Percentiles rank a stretch among this genome's conserved stretches.
phyloP scores from a whole-genome alignment of 1,284 basidiomycete species.

The Pseudozyma tsukubaensis region DNA sequence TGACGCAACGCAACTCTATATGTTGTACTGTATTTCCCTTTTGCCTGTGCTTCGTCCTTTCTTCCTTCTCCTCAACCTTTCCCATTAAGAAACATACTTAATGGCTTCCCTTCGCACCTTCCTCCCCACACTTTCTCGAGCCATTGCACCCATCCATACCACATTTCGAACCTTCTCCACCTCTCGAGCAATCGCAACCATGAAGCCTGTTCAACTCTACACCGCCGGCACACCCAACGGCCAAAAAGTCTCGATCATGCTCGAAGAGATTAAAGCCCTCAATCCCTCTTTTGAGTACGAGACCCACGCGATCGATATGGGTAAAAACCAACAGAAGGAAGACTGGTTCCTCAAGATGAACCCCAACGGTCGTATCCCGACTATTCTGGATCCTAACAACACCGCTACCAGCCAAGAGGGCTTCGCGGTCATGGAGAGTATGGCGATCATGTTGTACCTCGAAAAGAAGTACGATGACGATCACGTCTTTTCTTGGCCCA shows the following conservation, averaged over 20 bases:
- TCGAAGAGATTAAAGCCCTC: slow-evolving; percentile 77
- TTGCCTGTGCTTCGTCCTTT: background rate
- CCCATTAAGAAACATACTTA: slow-evolving; percentile 86
- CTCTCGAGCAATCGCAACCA: slow-evolving; percentile 12
- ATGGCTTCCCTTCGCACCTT: slow-evolving; percentile 69
- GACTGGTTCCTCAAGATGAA: slow-evolving; percentile 63
- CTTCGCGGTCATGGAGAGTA: slow-evolving; percentile 48
- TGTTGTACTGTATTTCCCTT: background rate
- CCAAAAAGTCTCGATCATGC: slow-evolving; percentile 95
- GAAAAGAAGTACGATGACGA: slow-evolving; percentile 58
- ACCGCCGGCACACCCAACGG: slow-evolving; percentile 73
- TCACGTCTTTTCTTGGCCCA: slow-evolving; percentile 51
- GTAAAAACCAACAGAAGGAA: slow-evolving; percentile 74
- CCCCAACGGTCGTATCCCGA: slow-evolving; percentile 64
- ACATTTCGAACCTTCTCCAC: slow-evolving; percentile 4
- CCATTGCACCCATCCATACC: background rate
- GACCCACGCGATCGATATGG: slow-evolving; percentile 80
- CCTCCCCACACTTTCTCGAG: slow-evolving; percentile 1
- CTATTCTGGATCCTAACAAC: slow-evolving; percentile 52
- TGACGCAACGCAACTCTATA: no score
- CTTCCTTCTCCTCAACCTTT: slow-evolving; percentile 79
- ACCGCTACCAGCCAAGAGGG: slow-evolving; percentile 33
- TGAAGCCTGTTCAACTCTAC: slow-evolving; percentile 56
- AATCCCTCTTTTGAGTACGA: slow-evolving; percentile 55
- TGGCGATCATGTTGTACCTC: slow-evolving; percentile 59